Evolutionary conservation across 805 yeast species (phyloP), one percentile per base, ranked within the genome.

Genomic region (Candida parachauliodes): DNA sequence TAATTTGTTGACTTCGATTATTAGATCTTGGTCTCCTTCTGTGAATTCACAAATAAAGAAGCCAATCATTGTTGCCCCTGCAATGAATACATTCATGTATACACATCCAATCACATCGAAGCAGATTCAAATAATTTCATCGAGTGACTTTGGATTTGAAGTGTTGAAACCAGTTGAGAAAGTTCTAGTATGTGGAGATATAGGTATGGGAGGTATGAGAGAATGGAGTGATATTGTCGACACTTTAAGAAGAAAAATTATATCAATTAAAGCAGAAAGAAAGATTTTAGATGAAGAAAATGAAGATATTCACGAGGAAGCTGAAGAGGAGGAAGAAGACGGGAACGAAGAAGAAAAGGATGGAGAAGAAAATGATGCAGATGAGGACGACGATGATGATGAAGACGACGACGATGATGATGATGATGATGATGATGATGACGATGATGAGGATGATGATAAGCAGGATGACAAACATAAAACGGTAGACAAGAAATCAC

Each of bases 151-250:
- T 45, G 72, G 72, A 8, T 56, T 67, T 36, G 73, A 68, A 40
- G 51, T 68, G 9, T 55, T 68, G 45, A 67, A 66, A 41, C 74
- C 74, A 11, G 72, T 68, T 8, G 74, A 68, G 37, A 68, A 68
- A 46, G 71, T 68, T 1, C 56, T 68, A 43, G 66, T 68, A 6
- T 68, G 74, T 52, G 74, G 74, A 5, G 74, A 68, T 44, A 68
- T 68, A 32, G 74, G 74, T 1, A 68, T 68, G 73, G 74, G 74
- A 4, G 74, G 74, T 6, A 68, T 68, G 74, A 50, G 73, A 36
- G 74, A 68, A 51, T 68, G 74, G 74, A 54, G 48, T 42, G 74
- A 68, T 23, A 51, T 68, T 18, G 74, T 68, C 17, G 73, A 68
- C 41, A 65, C 63, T 12, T 48, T 68, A 36, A 54, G 71, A 36